These are phyloP conservation scores for Cercophora newfieldiana DNA, from an alignment of 495 filamentous ascomycete genomes.

Conservation along the genomic window DNA sequence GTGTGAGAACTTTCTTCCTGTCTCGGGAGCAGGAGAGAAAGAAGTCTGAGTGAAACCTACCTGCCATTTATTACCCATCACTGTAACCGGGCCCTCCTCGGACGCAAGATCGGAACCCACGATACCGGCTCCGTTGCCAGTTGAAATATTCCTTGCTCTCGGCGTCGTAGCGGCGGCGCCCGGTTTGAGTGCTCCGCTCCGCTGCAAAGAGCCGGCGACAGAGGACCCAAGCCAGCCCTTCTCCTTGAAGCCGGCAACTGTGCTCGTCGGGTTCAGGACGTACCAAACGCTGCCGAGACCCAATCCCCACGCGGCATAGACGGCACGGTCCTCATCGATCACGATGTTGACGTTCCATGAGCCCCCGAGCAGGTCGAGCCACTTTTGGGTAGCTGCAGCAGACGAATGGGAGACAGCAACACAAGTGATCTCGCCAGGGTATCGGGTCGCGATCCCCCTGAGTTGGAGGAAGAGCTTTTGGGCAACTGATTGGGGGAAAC, in stretches of 20 bases:
- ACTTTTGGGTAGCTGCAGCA: slow-evolving; percentile 45
- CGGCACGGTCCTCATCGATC: slow-evolving; percentile 52
- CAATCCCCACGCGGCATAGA: slow-evolving; percentile 57
- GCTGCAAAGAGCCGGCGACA: slow-evolving; percentile 38
- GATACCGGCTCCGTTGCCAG: slow-evolving; percentile 10
- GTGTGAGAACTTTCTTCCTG: no score
- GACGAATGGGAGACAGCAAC: slow-evolving; percentile 58
- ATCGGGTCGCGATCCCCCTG: slow-evolving; percentile 43
- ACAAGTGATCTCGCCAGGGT: slow-evolving; percentile 46
- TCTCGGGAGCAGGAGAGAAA: no score
- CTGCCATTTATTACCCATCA: slow-evolving; percentile 66
- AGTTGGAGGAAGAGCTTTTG: slow-evolving; percentile 56
- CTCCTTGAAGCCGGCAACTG: slow-evolving; percentile 44
- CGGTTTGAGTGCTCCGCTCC: slow-evolving; percentile 27
- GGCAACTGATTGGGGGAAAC: slow-evolving; percentile 41
- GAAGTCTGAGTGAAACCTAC: no score
- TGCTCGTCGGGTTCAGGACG: slow-evolving; percentile 48
- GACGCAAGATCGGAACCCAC: slow-evolving; percentile 14
- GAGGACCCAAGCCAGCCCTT: slow-evolving; percentile 46
- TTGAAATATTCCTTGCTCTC: slow-evolving; percentile 9
- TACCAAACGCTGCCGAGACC: slow-evolving; percentile 50
- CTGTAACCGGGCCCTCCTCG: slow-evolving; percentile 43
- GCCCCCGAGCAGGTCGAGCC: slow-evolving; percentile 52
- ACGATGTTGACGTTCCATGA: slow-evolving; percentile 48
- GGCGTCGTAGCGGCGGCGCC: not conserved